Conservation (phyloP, 257 asterid genomes). For the Petrea volubilis region DNA sequence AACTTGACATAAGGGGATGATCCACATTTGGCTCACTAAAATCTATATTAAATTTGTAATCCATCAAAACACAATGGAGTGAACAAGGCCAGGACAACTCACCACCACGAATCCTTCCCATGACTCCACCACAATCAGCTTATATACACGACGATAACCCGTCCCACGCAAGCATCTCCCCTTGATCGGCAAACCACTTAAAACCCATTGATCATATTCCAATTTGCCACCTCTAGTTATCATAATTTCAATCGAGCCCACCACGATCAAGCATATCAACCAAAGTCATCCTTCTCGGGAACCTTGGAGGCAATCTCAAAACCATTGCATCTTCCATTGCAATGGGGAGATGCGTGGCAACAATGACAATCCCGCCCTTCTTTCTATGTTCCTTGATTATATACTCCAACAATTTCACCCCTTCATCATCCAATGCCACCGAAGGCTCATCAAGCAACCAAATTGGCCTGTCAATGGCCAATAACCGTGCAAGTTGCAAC, state of each 20-base stretch:
- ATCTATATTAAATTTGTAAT: too few species aligned
- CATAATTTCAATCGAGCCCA: slow-evolving; percentile 32
- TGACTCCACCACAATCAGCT: too few species aligned
- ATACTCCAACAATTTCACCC: slow-evolving; percentile 64
- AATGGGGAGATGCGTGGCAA: slow-evolving; percentile 63
- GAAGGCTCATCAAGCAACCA: slow-evolving; percentile 96
- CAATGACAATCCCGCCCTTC: slow-evolving; percentile 75
- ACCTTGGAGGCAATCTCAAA: slow-evolving; percentile 57
- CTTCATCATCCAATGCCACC: slow-evolving; percentile 80
- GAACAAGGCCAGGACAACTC: too few species aligned
- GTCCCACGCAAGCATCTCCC: too few species aligned
- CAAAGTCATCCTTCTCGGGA: slow-evolving; percentile 54
- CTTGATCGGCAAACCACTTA: too few species aligned
- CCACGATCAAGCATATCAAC: slow-evolving; percentile 64
- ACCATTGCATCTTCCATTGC: slow-evolving; percentile 58
- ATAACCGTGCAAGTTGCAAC: slow-evolving; percentile 73
- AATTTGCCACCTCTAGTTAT: too few species aligned
- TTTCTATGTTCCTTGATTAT: slow-evolving; percentile 71
- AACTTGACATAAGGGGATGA: too few species aligned
- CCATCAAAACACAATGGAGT: too few species aligned
- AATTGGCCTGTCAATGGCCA: slow-evolving; percentile 84
- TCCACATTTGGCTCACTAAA: too few species aligned
- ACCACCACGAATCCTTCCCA: too few species aligned
- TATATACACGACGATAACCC: too few species aligned
- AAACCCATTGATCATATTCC: too few species aligned